These are phyloP conservation scores for Mimosa bimucronata DNA, from an alignment of 306 rosid genomes.

Conservation along the genomic window DNA sequence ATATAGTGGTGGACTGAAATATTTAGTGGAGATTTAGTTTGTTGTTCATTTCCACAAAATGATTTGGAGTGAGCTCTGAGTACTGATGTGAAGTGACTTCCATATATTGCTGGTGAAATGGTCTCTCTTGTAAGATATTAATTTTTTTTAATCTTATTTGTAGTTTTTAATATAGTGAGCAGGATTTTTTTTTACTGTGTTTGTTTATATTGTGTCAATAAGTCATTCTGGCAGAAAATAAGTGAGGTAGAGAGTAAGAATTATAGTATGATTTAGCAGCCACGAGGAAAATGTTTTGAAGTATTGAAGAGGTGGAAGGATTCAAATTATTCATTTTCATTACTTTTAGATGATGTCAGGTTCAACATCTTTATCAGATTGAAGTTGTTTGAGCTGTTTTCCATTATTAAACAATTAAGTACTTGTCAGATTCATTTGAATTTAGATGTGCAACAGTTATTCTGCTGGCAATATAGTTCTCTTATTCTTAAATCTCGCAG, in stretches of 20 bases:
- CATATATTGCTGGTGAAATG: not conserved
- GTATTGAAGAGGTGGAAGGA: not conserved
- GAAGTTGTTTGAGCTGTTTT: not conserved
- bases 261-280: not conserved
- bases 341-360: not conserved
- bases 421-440: not conserved
- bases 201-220: not conserved
- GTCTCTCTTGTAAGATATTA: not conserved
- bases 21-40: not conserved
- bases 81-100: not conserved
- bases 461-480: not conserved
- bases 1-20: not conserved
- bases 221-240: slow-evolving; percentile 9
- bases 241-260: not conserved
- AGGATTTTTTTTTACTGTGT: not conserved
- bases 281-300: not conserved
- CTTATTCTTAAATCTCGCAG: slow-evolving; percentile 61
- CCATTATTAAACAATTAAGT: not conserved
- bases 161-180: not conserved
- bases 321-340: not conserved
- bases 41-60: not conserved
- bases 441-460: slow-evolving; percentile 2
- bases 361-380: not conserved
- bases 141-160: not conserved
- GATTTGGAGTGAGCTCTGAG: not conserved